These are phyloP conservation scores for Fragosphaeria purpurea DNA, from an alignment of 2,329 filamentous ascomycete genomes.

Conservation along the genomic window DNA sequence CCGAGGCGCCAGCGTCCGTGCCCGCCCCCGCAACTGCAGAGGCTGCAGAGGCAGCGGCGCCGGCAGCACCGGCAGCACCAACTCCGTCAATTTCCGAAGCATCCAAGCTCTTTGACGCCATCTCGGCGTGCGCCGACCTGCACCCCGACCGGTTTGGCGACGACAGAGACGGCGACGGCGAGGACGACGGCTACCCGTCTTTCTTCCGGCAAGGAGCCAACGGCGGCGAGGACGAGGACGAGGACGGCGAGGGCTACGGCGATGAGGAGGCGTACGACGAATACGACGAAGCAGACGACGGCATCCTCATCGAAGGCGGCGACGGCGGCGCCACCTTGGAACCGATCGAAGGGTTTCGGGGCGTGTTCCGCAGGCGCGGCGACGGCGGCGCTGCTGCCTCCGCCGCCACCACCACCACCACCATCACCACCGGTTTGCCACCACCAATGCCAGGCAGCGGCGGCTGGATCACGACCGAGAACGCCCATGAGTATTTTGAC, in stretches of 20 bases:
- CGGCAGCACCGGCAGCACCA: conserved; percentile 1
- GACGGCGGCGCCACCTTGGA: conserved; percentile 29
- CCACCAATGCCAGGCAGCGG: conserved; percentile 62
- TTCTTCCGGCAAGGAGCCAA: conserved; percentile 45
- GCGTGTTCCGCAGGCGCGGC: conserved; percentile 37
- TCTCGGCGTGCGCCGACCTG: conserved; percentile 65
- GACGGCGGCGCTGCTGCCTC: conserved; percentile 16
- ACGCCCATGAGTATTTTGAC: conserved; percentile 76
- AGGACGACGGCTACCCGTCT: conserved; percentile 41
- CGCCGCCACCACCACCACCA: conserved; percentile 30
- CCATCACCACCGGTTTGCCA: conserved; percentile 44
- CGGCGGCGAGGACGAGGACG: conserved; percentile 44
- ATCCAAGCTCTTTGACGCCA: conserved; percentile 53
- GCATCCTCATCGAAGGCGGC: conserved; percentile 48
- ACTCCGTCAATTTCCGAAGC: conserved; percentile 20
- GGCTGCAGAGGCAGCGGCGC: neutral
- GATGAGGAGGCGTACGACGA: conserved; percentile 41
- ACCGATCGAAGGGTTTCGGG: conserved; percentile 47
- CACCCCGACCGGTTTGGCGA: conserved; percentile 59
- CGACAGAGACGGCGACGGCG: conserved; percentile 45
- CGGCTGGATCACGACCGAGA: conserved; percentile 87
- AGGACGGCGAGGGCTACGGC: conserved; percentile 31
- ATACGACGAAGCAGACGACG: conserved; percentile 44
- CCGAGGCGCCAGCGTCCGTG: conserved; percentile 4
- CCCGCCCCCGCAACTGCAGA: neutral